Evolutionary conservation across 805 yeast genomes (phyloP).

Genomic region (Metschnikowia chrysomelidarum): DNA sequence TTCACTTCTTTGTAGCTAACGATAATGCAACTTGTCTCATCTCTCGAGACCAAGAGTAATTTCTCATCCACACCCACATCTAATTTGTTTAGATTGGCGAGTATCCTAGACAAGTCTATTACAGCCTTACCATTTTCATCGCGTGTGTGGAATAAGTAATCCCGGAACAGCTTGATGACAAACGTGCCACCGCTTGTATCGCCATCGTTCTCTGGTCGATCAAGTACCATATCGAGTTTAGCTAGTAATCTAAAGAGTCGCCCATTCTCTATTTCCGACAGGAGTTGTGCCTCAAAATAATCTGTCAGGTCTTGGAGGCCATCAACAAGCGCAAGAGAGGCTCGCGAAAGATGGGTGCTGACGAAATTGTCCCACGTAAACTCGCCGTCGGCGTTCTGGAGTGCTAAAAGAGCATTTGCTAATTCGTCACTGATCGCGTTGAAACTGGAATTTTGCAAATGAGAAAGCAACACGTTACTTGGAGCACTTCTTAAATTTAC

Average conservation of each 20-base stretch:
- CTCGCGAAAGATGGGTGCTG: conserved; percentile 25
- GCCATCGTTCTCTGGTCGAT: conserved; percentile 60
- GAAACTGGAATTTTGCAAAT: conserved; percentile 17
- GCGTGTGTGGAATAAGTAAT: conserved; percentile 80
- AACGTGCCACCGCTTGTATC: conserved; percentile 71
- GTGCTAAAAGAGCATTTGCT: conserved; percentile 29
- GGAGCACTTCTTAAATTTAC: conserved; percentile 20
- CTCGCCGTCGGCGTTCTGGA: conserved; percentile 18
- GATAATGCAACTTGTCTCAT: conserved; percentile 81
- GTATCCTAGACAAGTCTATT: conserved; percentile 77
- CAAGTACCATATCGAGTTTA: conserved; percentile 75
- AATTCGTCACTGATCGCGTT: conserved; percentile 42
- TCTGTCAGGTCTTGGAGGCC: conserved; percentile 54
- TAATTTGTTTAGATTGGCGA: conserved; percentile 77
- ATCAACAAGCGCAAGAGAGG: conserved; percentile 47
- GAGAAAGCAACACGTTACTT: conserved; percentile 12
- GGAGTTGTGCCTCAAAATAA: conserved; percentile 56
- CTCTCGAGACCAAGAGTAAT: conserved; percentile 74
- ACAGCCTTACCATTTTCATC: conserved; percentile 77
- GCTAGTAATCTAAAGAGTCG: conserved; percentile 78
- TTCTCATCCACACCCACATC: conserved; percentile 91
- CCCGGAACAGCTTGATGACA: conserved; percentile 62
- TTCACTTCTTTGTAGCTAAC: conserved; percentile 82
- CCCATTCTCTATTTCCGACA: conserved; percentile 82
- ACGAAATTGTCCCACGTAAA: conserved; percentile 26